Conservation (phyloP, 108 stramenopile species). For the Bacterosira constricta region DNA sequence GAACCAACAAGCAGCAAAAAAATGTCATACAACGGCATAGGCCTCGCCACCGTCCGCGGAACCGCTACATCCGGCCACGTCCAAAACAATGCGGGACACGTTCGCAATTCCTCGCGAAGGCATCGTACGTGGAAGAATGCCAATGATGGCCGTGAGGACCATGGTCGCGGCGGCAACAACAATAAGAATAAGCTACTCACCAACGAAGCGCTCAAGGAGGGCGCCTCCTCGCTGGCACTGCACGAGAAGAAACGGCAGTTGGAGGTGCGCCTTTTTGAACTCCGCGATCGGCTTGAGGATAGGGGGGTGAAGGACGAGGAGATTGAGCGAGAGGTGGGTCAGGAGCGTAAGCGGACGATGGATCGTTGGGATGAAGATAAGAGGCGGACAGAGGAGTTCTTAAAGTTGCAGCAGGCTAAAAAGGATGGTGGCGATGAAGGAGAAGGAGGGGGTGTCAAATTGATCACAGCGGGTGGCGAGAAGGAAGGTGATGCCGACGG, state of each 20-base stretch:
- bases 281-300: slow-evolving; percentile 79
- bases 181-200: slow-evolving; percentile 55
- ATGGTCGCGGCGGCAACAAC: slow-evolving; percentile 7
- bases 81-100: slow-evolving; percentile 82
- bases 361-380: slow-evolving; percentile 35
- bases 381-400: not conserved
- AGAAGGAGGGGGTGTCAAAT: slow-evolving; percentile 14
- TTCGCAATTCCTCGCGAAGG: slow-evolving; percentile 64
- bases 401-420: slow-evolving; percentile 22
- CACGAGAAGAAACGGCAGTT: slow-evolving; percentile 72
- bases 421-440: not conserved
- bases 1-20: no score
- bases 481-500: slow-evolving; percentile 1
- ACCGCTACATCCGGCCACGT: slow-evolving; percentile 92
- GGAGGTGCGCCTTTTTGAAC: slow-evolving; percentile 74
- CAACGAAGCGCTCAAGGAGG: slow-evolving; percentile 59
- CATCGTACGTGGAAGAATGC: slow-evolving; percentile 52
- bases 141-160: slow-evolving; percentile 50
- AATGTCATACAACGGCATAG: slow-evolving; percentile 88
- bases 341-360: slow-evolving; percentile 57
- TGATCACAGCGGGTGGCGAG: slow-evolving; percentile 26
- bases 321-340: slow-evolving; percentile 64
- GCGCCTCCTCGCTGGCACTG: slow-evolving; percentile 66
- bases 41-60: slow-evolving; percentile 86
- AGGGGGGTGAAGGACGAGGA: slow-evolving; percentile 55